Evolutionary conservation across 2,329 filamentous ascomycete species (phyloP).

Genomic region (Phaeomoniella chlamydospora): DNA sequence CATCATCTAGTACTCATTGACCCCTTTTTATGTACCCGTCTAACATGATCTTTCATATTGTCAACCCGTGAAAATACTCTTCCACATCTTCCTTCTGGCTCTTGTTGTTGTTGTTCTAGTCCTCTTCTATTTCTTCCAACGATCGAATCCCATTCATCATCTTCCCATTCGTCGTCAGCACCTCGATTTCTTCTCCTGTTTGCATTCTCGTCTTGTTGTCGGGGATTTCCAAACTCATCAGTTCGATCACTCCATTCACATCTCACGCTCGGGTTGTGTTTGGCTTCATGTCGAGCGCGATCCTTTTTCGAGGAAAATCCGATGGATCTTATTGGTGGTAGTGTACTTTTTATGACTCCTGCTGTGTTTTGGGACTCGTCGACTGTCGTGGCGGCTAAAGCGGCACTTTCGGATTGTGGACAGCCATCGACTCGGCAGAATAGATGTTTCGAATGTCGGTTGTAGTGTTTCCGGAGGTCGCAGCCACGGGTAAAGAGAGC

Average conservation of each 20-base stretch:
- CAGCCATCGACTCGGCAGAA: constrained; percentile 46
- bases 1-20: no score
- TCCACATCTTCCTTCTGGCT: constrained; percentile 25
- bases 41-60: constrained; percentile 42
- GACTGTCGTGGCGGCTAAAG: background rate
- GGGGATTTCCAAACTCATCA: constrained; percentile 14
- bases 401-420: constrained; percentile 25
- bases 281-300: constrained; percentile 45
- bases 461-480: constrained; percentile 49
- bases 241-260: constrained; percentile 33
- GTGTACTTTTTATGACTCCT: constrained; percentile 3
- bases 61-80: constrained; percentile 46
- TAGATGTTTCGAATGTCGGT: constrained; percentile 45
- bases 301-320: constrained; percentile 52
- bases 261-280: constrained; percentile 45
- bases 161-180: constrained; percentile 47
- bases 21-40: constrained; percentile 24
- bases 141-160: constrained; percentile 17
- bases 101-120: constrained; percentile 15
- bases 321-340: constrained; percentile 24
- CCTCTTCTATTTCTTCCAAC: constrained; percentile 9
- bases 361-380: constrained; percentile 1
- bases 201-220: no score
- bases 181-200: constrained; percentile 46
- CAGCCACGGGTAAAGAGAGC: constrained; percentile 44